These are phyloP conservation scores for Xylaria polymorpha DNA, from an alignment of 2,329 filamentous ascomycete genomes.

Conservation along the genomic window DNA sequence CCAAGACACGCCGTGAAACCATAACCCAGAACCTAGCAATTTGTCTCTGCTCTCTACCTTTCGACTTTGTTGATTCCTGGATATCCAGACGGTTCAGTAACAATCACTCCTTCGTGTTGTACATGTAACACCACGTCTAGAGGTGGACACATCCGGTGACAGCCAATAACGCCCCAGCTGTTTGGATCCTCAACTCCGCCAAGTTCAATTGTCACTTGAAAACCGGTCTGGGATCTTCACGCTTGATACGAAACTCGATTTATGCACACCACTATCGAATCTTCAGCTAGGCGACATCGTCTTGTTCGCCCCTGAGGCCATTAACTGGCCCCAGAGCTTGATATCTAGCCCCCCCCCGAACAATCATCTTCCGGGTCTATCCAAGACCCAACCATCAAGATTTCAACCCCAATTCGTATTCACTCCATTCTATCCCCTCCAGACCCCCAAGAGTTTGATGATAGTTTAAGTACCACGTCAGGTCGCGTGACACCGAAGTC, in stretches of 20 bases:
- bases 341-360: conserved; percentile 37
- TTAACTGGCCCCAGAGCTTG: conserved; percentile 33
- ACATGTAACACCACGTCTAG: conserved; percentile 20
- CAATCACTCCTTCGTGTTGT: conserved; percentile 14
- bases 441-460: conserved; percentile 56
- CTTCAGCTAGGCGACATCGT: conserved; percentile 30
- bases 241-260: conserved; percentile 11
- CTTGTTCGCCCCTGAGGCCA: conserved; percentile 34
- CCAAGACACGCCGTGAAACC: conserved; percentile 6
- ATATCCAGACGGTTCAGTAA: conserved; percentile 7
- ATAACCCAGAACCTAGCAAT: conserved; percentile 1
- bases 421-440: conserved; percentile 63
- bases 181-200: conserved; percentile 12
- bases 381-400: conserved; percentile 59
- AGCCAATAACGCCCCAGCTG: conserved; percentile 16
- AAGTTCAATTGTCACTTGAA: conserved; percentile 22
- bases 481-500: conserved; percentile 52
- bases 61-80: conserved; percentile 5
- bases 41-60: conserved; percentile 6
- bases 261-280: not conserved
- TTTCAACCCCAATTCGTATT: conserved; percentile 63
- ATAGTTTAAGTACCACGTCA: conserved; percentile 49
- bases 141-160: conserved; percentile 14
- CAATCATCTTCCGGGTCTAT: conserved; percentile 49
- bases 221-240: not conserved